These are phyloP conservation scores for Gremmenia infestans DNA, from an alignment of 2,329 filamentous ascomycete genomes.

Conservation along the genomic window DNA sequence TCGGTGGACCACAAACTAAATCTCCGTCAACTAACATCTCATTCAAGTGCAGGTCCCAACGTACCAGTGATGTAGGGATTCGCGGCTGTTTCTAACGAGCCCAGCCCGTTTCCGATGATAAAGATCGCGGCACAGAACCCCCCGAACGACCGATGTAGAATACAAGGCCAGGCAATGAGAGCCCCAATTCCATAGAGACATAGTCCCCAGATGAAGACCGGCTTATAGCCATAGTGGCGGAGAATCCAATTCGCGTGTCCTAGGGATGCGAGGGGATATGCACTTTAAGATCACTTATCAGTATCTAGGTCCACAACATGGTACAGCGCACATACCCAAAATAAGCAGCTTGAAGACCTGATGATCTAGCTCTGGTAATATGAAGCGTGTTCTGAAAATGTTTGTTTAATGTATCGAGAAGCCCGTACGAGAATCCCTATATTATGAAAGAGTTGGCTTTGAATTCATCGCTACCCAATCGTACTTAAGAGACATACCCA, in stretches of 20 bases:
- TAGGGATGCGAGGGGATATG: slow-evolving; percentile 66
- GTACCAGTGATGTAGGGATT: slow-evolving; percentile 62
- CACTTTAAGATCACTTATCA: slow-evolving; percentile 62
- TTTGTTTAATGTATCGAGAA: slow-evolving; percentile 75
- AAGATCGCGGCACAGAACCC: slow-evolving; percentile 71
- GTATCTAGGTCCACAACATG: slow-evolving; percentile 36
- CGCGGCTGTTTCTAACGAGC: slow-evolving; percentile 71
- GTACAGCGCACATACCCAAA: slow-evolving; percentile 51
- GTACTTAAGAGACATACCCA: slow-evolving; percentile 43
- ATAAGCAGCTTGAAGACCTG: slow-evolving; percentile 59
- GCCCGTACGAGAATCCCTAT: slow-evolving; percentile 83
- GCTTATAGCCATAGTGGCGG: slow-evolving; percentile 57
- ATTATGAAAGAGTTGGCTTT: slow-evolving; percentile 48
- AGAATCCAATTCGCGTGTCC: slow-evolving; percentile 62
- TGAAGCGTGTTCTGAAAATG: slow-evolving; percentile 59
- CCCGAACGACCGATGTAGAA: slow-evolving; percentile 67
- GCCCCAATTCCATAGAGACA: slow-evolving; percentile 68
- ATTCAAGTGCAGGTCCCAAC: neutral
- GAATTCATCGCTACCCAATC: neutral
- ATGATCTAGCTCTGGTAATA: slow-evolving; percentile 51
- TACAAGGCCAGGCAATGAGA: slow-evolving; percentile 78
- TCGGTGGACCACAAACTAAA: slow-evolving; percentile 65
- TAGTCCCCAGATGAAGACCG: slow-evolving; percentile 64
- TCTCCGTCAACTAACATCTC: slow-evolving; percentile 22
- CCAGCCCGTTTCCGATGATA: slow-evolving; percentile 70